Conservation (phyloP, 164 flowering plant genomes). For the Warburgia ugandensis region DNA sequence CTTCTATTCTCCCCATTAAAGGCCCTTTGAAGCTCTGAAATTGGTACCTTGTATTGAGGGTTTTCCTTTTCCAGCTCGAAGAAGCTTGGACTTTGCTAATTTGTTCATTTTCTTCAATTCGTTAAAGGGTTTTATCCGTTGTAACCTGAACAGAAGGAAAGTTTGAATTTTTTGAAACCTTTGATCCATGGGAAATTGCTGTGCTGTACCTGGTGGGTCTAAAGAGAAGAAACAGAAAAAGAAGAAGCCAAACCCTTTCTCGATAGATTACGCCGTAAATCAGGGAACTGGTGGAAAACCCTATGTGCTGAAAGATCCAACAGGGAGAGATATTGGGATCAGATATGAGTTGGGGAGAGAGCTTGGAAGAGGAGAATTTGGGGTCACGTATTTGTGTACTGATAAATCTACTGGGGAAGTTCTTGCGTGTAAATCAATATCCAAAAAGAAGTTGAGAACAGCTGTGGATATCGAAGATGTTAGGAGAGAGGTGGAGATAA, state of each 20-base stretch:
- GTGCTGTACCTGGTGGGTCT: constrained; percentile 35
- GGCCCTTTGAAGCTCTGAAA: too few species aligned
- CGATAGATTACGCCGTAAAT: constrained; percentile 31
- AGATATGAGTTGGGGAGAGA: constrained; percentile 67
- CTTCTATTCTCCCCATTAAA: too few species aligned
- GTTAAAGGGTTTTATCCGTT: too few species aligned
- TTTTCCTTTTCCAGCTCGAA: too few species aligned
- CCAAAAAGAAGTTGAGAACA: constrained; percentile 78
- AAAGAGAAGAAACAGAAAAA: constrained; percentile 22
- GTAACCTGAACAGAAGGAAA: too few species aligned
- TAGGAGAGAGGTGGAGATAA: constrained; percentile 78
- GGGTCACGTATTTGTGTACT: constrained; percentile 75
- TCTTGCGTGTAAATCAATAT: constrained; percentile 78
- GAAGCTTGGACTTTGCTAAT: too few species aligned
- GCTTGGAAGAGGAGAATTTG: constrained; percentile 86
- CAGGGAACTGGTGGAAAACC: constrained; percentile 28
- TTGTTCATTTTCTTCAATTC: too few species aligned
- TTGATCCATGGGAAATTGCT: constrained; percentile 78
- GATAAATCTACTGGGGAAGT: constrained; percentile 43
- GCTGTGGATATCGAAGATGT: constrained; percentile 80
- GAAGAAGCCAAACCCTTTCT: constrained; percentile 51
- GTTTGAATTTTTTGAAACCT: neutral
- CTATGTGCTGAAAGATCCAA: constrained; percentile 49
- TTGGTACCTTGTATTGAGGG: too few species aligned
- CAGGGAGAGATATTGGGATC: constrained; percentile 50